Percentiles rank a stretch among this genome's conserved stretches.
These are phyloP conservation scores for Penicillium hordei DNA, from an alignment of 2,329 filamentous ascomycete genomes.

Conservation along the genomic window DNA sequence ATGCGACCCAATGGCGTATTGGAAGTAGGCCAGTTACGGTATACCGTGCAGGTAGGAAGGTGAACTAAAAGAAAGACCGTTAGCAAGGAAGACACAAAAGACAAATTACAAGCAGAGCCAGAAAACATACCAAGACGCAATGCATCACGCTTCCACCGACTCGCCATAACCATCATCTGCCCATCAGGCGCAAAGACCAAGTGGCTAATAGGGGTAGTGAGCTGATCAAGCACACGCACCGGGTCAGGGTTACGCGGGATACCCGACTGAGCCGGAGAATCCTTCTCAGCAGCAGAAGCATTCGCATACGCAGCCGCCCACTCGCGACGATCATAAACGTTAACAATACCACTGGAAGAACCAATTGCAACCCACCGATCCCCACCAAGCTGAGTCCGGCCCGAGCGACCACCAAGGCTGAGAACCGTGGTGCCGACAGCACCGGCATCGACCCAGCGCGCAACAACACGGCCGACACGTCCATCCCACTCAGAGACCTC, in stretches of 20 bases:
- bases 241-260: constrained; percentile 71
- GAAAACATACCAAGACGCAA: constrained; percentile 60
- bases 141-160: constrained; percentile 83
- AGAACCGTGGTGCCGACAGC: constrained; percentile 82
- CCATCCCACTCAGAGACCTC: constrained; percentile 89
- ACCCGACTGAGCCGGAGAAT: constrained; percentile 36
- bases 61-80: constrained; percentile 58
- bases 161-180: constrained; percentile 83
- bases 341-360: constrained; percentile 82
- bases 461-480: constrained; percentile 65
- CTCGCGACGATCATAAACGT: constrained; percentile 81
- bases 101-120: not conserved
- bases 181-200: constrained; percentile 83
- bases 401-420: constrained; percentile 61
- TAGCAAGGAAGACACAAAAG: constrained; percentile 1
- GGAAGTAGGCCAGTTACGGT: constrained; percentile 93
- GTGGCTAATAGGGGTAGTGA: constrained; percentile 80
- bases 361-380: constrained; percentile 90
- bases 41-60: constrained; percentile 87
- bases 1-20: constrained; percentile 85
- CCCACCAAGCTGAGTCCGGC: constrained; percentile 56
- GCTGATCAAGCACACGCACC: constrained; percentile 72
- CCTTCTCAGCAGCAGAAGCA: constrained; percentile 25
- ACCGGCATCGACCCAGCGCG: constrained; percentile 86
- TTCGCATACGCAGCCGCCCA: constrained; percentile 51